Conservation (phyloP, 176 grass and related monocot genomes). For the Pontederia paniculata region DNA sequence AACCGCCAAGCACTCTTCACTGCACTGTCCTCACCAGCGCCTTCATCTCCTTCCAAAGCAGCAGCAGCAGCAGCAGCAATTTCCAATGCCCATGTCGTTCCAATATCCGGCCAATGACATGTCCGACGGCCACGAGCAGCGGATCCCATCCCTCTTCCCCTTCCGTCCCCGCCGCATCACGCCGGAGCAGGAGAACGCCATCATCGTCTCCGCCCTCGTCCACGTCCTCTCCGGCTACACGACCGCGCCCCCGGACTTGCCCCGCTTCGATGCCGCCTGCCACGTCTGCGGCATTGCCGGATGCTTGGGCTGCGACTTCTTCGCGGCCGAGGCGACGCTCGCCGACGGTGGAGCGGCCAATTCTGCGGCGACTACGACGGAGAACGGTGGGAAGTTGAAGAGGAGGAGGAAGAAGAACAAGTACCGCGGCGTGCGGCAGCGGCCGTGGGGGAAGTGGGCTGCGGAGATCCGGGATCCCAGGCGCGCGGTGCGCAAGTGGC, state of each 20-base stretch:
- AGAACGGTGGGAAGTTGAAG: background rate
- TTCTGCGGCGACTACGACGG: background rate
- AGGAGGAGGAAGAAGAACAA: slow-evolving; percentile 9
- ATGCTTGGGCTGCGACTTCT: slow-evolving; percentile 63
- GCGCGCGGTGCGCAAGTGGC: slow-evolving; percentile 14
- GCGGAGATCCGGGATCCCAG: slow-evolving; percentile 18
- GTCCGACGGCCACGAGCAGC: background rate
- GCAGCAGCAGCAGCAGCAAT: too few species aligned
- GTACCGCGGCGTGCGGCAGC: slow-evolving; percentile 17
- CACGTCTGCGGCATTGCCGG: slow-evolving; percentile 41
- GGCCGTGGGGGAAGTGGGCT: slow-evolving; percentile 21
- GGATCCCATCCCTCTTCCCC: background rate
- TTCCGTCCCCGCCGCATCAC: slow-evolving; percentile 4
- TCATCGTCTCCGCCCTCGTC: slow-evolving; percentile 55
- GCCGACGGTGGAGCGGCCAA: background rate
- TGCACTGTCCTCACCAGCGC: too few species aligned
- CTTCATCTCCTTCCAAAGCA: too few species aligned
- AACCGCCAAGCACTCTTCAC: too few species aligned
- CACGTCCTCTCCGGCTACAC: slow-evolving; percentile 58
- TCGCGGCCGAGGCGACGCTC: background rate
- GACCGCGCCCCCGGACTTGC: slow-evolving; percentile 34
- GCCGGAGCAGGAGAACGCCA: slow-evolving; percentile 34
- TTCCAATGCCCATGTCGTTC: too few species aligned
- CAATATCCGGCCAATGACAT: too few species aligned
- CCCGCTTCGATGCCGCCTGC: slow-evolving; percentile 20